Conservation (phyloP, 1,284 basidiomycete species). For the Puccinia brachypodii region DNA sequence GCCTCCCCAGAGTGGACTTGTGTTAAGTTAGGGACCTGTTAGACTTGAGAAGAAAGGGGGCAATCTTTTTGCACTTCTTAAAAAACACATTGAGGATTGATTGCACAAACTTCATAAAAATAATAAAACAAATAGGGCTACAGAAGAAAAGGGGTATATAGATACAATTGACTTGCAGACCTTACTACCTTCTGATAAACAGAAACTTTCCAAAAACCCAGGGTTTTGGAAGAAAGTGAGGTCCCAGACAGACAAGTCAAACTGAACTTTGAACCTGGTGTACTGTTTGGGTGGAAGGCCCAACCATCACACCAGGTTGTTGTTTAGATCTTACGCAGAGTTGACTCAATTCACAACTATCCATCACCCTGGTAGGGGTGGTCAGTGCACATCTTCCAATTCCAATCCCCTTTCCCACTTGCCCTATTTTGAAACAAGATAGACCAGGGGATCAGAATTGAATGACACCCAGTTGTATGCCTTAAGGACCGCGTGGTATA, state of each 20-base stretch:
- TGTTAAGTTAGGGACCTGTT: no score
- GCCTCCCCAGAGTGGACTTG: no score
- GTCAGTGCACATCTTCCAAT: slow-evolving; percentile 6
- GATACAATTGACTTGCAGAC: slow-evolving; percentile 35
- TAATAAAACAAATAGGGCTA: no score
- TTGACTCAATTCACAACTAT: slow-evolving; percentile 49
- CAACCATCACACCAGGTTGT: not conserved
- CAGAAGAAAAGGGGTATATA: slow-evolving; percentile 1
- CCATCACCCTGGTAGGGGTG: slow-evolving; percentile 49
- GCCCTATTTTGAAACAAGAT: not conserved
- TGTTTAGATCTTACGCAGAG: slow-evolving; percentile 38
- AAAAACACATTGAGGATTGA: no score
- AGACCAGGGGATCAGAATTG: no score
- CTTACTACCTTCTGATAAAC: not conserved
- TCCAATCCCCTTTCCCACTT: not conserved
- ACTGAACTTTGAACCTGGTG: slow-evolving; percentile 18
- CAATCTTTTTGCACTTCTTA: no score
- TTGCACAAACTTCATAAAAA: no score
- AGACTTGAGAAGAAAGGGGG: no score
- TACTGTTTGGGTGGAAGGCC: not conserved
- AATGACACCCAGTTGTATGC: slow-evolving; percentile 43
- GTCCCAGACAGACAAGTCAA: slow-evolving; percentile 45
- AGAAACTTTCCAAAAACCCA: not conserved
- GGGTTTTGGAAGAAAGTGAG: not conserved
- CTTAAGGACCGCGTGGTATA: slow-evolving; percentile 47